Evolutionary conservation across 495 filamentous ascomycete genomes (phyloP), one percentile per base, ranked within the genome.

Genomic region (Pseudevernia furfuracea): DNA sequence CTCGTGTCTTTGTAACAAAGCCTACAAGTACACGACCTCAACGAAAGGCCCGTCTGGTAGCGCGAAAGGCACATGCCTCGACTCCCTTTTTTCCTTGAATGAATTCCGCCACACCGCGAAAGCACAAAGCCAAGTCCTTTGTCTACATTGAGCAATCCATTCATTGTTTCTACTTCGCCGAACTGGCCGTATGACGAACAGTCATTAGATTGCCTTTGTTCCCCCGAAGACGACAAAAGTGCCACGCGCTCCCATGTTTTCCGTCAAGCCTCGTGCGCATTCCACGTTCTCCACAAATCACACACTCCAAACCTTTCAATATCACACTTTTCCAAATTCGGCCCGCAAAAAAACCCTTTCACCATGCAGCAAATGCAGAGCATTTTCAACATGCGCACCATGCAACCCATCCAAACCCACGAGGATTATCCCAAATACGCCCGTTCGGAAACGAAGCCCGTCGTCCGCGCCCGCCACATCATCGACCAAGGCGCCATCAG

Each of bases 131-230:
- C 52, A n/a, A 21, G 28, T 55, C 52, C 30, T 55, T 55, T 17
- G 5, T 34, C 52, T 46, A 11, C 12, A 9, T 38, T 36, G 11
- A 9, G 2, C 32, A 57, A n/a, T 58, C n/a, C 4, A 14, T 11
- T 7, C 34, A 19, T 63, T 58, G 53, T 63, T 39, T n/a, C n/a
- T 39, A 4, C 23, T 15, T 37, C n/a, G 15, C 48, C 60, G 48
- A 15, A n/a, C 15, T 21, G 28, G 28, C 38, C 49, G 30, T 4
- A 8, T 17, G 61, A 36, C 39, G 38, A 14, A 46, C 4, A 17
- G 9, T 58, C 52, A 19, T 41, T 32, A 32, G 1, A 55, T 11
- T 36, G 30, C 43, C 61, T 63, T 63, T 63, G 61, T 63, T 58
- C 38, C 17, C 17, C 21, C 10, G 38, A 58, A 11, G 15, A 32